phyloP scores from a whole-genome alignment of 176 grass and related monocot genomes.

The Musa acuminata region DNA sequence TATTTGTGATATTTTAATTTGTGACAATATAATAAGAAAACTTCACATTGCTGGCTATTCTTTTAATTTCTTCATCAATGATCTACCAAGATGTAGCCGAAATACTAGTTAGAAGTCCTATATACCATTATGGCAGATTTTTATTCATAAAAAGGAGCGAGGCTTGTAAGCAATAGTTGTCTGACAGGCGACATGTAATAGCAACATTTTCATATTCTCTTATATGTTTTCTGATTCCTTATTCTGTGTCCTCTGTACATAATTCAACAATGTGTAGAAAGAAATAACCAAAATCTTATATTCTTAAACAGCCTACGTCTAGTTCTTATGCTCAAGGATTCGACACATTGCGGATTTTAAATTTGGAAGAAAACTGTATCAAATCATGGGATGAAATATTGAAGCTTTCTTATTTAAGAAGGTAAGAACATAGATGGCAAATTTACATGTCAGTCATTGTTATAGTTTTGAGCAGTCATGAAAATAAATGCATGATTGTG shows the following conservation, averaged over 20 bases:
- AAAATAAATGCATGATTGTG: conserved; percentile 18
- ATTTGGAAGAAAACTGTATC: conserved; percentile 79
- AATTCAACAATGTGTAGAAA: background rate
- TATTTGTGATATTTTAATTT: background rate
- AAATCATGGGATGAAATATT: conserved; percentile 86
- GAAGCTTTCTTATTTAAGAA: conserved; percentile 75
- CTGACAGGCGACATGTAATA: background rate
- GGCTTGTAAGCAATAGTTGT: background rate
- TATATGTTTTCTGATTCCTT: background rate
- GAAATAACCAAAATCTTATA: conserved; percentile 17
- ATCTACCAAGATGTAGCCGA: background rate
- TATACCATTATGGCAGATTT: background rate
- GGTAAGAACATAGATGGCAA: conserved; percentile 26
- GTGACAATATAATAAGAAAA: background rate
- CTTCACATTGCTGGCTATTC: background rate
- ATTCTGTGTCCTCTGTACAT: background rate
- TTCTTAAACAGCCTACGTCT: conserved; percentile 32
- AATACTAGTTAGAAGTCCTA: background rate
- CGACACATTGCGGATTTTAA: conserved; percentile 49
- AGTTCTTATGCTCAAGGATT: conserved; percentile 59
- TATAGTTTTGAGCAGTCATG: conserved; percentile 4
- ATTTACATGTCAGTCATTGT: background rate
- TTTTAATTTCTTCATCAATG: background rate
- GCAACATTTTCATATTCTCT: background rate
- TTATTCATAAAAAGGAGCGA: background rate